Percentiles rank a stretch among this genome's conserved stretches.
These are phyloP conservation scores for Middelhovenomyces tepae DNA, from an alignment of 805 yeast genomes.

Conservation along the genomic window DNA sequence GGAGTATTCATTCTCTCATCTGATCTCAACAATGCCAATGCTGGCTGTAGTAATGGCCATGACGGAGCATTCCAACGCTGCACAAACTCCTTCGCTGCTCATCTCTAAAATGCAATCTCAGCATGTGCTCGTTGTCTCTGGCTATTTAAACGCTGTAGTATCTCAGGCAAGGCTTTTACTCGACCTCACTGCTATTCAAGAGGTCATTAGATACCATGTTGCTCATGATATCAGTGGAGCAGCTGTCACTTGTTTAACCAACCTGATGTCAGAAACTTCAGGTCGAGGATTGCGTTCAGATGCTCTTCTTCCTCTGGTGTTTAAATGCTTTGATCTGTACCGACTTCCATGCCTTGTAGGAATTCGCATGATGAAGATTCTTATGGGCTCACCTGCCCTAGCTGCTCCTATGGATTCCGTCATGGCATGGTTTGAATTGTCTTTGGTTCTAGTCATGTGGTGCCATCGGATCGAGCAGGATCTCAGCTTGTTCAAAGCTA, in stretches of 20 bases:
- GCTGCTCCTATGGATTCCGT: conserved; percentile 16
- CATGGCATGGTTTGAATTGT: conserved; percentile 19
- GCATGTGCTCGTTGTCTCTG: conserved; percentile 12
- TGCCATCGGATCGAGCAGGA: conserved; percentile 21
- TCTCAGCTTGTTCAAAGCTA: no score
- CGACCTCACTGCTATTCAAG: conserved; percentile 14
- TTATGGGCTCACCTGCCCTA: conserved; percentile 17
- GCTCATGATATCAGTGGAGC: conserved; percentile 18
- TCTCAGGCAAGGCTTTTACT: conserved; percentile 12
- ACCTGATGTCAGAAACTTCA: conserved; percentile 11
- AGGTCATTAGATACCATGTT: conserved; percentile 16
- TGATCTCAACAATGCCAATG: conserved; percentile 5
- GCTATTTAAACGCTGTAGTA: conserved; percentile 13
- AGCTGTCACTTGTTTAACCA: conserved; percentile 9
- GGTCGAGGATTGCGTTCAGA: no score
- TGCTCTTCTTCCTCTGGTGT: conserved; percentile 15
- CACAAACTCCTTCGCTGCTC: conserved; percentile 5
- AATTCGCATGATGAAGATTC: conserved; percentile 14
- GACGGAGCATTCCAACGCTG: conserved; percentile 9
- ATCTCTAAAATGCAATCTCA: conserved; percentile 8
- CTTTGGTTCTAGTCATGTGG: conserved; percentile 23
- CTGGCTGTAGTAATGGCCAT: conserved; percentile 10
- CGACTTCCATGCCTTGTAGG: conserved; percentile 20
- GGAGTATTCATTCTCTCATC: conserved; percentile 13
- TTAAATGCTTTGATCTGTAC: conserved; percentile 19